These are phyloP conservation scores for Gonapodya sp. DNA, from an alignment of 192 early-diverging fungal genomes.

Conservation along the genomic window DNA sequence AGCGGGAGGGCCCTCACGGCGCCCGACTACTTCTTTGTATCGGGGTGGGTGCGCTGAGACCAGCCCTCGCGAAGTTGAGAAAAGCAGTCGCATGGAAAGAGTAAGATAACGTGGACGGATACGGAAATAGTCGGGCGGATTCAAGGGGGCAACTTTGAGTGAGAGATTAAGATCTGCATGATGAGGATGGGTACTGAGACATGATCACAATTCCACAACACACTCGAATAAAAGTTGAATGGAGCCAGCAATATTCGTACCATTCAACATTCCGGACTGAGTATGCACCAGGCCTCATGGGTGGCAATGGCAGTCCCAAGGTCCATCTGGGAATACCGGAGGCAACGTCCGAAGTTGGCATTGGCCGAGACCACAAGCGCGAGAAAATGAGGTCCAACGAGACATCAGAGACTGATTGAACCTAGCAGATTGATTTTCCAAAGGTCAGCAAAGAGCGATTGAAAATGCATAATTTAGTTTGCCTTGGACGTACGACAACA, in stretches of 20 bases:
- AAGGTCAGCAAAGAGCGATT: no score
- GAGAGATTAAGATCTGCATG: neutral
- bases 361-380: neutral
- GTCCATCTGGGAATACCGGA: neutral
- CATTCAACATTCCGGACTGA: neutral
- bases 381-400: slow-evolving; percentile 1
- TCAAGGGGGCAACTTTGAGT: neutral
- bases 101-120: neutral
- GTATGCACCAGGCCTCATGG: neutral
- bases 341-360: neutral
- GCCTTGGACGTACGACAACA: no score
- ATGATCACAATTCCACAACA: neutral
- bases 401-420: neutral
- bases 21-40: neutral
- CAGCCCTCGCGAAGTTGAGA: neutral
- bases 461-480: no score
- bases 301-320: neutral
- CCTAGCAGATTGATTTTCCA: no score
- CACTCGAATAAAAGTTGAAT: no score
- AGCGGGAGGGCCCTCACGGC: neutral
- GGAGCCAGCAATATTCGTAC: no score
- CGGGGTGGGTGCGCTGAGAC: neutral
- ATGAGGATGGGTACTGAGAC: neutral
- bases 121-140: neutral
- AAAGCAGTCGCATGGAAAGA: neutral